Conservation (phyloP, 176 grass and related monocot genomes). For the Avena insularis region DNA sequence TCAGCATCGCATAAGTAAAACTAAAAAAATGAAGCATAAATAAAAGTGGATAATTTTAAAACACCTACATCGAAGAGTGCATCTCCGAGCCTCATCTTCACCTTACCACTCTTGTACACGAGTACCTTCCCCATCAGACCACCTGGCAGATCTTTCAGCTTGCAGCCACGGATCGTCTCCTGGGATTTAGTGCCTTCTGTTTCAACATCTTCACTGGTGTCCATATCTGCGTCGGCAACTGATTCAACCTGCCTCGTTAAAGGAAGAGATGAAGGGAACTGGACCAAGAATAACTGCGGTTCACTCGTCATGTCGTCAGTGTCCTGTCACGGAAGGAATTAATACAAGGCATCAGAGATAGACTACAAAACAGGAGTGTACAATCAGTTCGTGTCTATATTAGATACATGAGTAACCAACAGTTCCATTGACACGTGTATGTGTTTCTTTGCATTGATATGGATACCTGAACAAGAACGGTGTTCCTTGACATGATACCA, state of each 20-base stretch:
- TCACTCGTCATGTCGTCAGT: constrained; percentile 20
- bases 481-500: constrained; percentile 28
- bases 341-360: constrained; percentile 5
- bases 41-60: background rate
- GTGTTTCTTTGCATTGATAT: background rate
- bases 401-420: background rate
- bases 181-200: constrained; percentile 14
- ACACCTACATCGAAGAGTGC: constrained; percentile 65
- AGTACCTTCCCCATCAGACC: constrained; percentile 76
- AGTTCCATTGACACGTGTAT: background rate
- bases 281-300: constrained; percentile 61
- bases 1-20: background rate
- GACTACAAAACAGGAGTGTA: background rate
- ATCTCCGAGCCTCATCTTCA: constrained; percentile 81
- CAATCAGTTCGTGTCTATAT: background rate
- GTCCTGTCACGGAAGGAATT: constrained; percentile 37
- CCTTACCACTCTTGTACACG: constrained; percentile 74
- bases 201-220: constrained; percentile 14
- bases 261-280: constrained; percentile 68
- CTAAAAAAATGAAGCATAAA: constrained; percentile 21
- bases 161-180: constrained; percentile 38
- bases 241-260: background rate
- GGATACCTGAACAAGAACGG: constrained; percentile 18
- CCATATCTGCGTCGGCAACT: constrained; percentile 12
- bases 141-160: constrained; percentile 60